Evolutionary conservation across 495 filamentous ascomycete genomes (phyloP).

Genomic region (Penicillium paradoxum): DNA sequence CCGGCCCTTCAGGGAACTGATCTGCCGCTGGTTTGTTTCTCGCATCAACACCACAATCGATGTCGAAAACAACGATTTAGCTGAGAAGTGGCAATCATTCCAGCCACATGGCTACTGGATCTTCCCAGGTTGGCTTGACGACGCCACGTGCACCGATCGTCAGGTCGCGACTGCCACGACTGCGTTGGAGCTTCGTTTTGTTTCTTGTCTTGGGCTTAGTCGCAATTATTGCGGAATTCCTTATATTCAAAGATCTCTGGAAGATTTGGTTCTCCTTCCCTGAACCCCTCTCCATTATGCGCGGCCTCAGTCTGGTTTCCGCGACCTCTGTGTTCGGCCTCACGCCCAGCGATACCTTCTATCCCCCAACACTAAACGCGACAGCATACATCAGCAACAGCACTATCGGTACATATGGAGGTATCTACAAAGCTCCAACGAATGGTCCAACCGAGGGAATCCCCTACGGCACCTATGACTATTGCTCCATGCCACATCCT

Average conservation of each 20-base stretch:
- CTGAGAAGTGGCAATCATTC: neutral
- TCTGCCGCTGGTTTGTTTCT: neutral
- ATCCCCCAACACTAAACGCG: conserved; percentile 34
- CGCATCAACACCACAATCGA: neutral
- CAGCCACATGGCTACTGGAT: neutral
- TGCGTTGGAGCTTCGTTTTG: neutral
- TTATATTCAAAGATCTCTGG: neutral
- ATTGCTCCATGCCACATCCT: conserved; percentile 46
- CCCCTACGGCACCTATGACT: conserved; percentile 34
- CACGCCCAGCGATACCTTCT: conserved; percentile 32
- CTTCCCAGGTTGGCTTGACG: neutral
- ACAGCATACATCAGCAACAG: conserved; percentile 36
- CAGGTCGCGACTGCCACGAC: conserved; percentile 1
- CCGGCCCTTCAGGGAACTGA: neutral
- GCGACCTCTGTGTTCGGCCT: conserved; percentile 10
- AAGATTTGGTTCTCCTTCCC: neutral
- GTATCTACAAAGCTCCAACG: conserved; percentile 32
- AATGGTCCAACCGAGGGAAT: conserved; percentile 23
- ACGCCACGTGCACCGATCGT: neutral
- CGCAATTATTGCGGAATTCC: neutral
- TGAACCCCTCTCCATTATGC: conserved; percentile 10
- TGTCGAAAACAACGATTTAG: neutral
- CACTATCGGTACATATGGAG: conserved; percentile 39
- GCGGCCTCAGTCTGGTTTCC: conserved; percentile 7
- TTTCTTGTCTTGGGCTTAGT: neutral